Evolutionary conservation across 352 stramenopile genomes (phyloP), one percentile per base, ranked within the genome.

Genomic region (Phytophthora uliginosa): DNA sequence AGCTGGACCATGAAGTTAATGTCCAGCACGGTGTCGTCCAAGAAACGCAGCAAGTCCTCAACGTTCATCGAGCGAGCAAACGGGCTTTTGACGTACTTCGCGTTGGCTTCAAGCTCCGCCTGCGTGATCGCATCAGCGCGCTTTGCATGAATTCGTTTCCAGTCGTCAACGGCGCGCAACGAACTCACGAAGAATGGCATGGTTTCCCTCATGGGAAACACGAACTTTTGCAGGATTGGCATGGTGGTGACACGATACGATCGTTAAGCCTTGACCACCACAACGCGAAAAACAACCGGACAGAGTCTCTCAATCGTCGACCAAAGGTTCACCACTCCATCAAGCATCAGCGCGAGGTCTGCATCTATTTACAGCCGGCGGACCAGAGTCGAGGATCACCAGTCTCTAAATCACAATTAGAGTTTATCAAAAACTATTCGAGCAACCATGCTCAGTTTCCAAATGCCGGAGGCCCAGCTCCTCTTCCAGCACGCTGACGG

Each of bases 1-100:
- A 96, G 65, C 57, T 93, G 86, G 53, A 92, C 83, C 84, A 94
- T 93, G 42, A 94, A 95, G 57, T 93, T 89, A 52, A 95, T 92
- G 61, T 96, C 88, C 36, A 94, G 56, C 20, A 81, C 76, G 2
- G 86, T 93, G 60, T 94, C 88, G 45, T 92, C 85, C 34, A 95
- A 70, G 58, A 92, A 95, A 3, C 84, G 78, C 56, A 88, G 31
- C 55, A 95, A 62, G 60, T 93, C 86, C 15, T 94, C 84, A 38
- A 92, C 58, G 40, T 83, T 82, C 36, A 83, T 78, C 4, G 85
- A 94, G 38, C 82, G 76, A 45, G 87, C 78, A 53, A 92, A 89
- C 18, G 86, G 69, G 31, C 86, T 96, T 70, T 94, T 95, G 71
- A 92, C 75, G 70, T 89, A 89, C 48, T 90, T 93, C n/a, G 75